Conservation (phyloP, 768 basidiomycete genomes). For the Hericium coralloides region DNA sequence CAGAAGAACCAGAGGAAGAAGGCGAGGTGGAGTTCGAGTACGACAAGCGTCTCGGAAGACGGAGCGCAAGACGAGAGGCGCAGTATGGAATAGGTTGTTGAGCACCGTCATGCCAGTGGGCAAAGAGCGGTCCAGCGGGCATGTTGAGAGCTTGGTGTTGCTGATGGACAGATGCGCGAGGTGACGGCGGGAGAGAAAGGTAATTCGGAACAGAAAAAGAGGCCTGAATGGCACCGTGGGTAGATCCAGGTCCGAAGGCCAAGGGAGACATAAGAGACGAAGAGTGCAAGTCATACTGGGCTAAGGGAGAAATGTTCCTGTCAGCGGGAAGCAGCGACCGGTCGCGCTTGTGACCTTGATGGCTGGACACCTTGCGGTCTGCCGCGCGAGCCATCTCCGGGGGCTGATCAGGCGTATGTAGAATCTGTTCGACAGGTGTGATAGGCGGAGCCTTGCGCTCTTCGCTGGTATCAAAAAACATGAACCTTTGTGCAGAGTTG, state of each 20-base stretch:
- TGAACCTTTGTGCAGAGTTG: background rate
- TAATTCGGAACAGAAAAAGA: background rate
- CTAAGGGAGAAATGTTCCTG: constrained; percentile 3
- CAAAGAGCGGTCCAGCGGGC: background rate
- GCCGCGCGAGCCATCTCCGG: constrained; percentile 16
- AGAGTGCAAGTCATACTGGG: background rate
- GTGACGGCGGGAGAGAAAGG: background rate
- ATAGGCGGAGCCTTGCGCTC: constrained; percentile 8
- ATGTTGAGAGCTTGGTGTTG: background rate
- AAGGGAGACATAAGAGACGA: background rate
- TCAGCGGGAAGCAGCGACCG: background rate
- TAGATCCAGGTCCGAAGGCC: background rate
- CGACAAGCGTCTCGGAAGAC: constrained; percentile 11
- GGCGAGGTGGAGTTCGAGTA: constrained; percentile 5
- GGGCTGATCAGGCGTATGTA: constrained; percentile 20
- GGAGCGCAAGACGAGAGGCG: background rate
- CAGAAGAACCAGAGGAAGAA: background rate
- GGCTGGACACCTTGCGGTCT: background rate
- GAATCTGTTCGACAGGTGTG: constrained; percentile 21
- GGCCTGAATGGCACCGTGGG: background rate
- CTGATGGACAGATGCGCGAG: background rate
- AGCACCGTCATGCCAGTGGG: constrained; percentile 1
- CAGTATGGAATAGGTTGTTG: background rate
- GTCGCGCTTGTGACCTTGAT: constrained; percentile 1
- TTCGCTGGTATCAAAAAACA: background rate